Evolutionary conservation across 2,329 filamentous ascomycete species (phyloP), one percentile per base, ranked within the genome.

Genomic region (Epichloe sp.): DNA sequence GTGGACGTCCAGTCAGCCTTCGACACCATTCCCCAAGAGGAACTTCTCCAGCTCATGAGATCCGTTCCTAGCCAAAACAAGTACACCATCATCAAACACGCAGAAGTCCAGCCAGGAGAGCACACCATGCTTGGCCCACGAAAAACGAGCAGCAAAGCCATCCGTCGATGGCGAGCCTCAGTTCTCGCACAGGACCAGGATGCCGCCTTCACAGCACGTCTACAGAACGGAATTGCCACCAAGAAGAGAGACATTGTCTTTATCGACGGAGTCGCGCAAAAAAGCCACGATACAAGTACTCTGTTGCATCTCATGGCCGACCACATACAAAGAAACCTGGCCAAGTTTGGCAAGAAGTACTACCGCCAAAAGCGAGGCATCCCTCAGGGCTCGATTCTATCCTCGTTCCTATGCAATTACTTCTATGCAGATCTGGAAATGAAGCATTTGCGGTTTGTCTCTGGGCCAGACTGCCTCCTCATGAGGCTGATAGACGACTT

Each of bases 401-500:
- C 90, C 0, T 86, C 85, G 43, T 74, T 89, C 41, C 74, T 98
- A 5, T 97, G 93, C 73, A 97, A 89, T 67, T 91, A 95, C 68
- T 96, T 97, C 66, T 98, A 98, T 63, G 90, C 87, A 5, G 82
- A 93, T 55, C 77, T 97, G 1, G 93, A 98, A 65, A 68, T 68
- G 6, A 74, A 81, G 26, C 71, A 83, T 14, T 71, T 97, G 2
- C 63, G 61, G 0, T 97, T 96, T 61, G 67, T 93, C 15, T 61
- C 68, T 10, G 54, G 54, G 0, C 52, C 62, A 11, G 71, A 83
- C 36, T 83, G 78, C 47, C 67, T 96, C 3, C 72, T 98, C 7
- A 67, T 97, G 49, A 78, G 93, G 15, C 75, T 96, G 10, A 87
- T 95, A 42, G 93, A 98, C 59, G 93, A 98, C 61, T 98, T 97